A percentile compares a stretch with the other conserved stretches of the same genome.
Conservation (phyloP, 176 grass and related monocot species). For the Aegilops bicornis region DNA sequence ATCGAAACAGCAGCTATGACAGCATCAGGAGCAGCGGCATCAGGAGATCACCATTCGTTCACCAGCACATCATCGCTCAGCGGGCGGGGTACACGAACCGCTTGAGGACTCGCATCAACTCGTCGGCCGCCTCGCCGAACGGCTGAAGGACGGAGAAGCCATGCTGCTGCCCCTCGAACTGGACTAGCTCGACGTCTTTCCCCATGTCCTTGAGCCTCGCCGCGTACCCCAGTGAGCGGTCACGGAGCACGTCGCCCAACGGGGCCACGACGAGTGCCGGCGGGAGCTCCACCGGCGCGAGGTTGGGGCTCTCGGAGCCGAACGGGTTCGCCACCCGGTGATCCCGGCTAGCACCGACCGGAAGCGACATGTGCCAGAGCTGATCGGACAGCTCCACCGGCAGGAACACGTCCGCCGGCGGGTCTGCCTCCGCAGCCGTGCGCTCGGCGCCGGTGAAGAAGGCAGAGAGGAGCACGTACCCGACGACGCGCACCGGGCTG, state of each 20-base stretch:
- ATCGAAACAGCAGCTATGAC: too few species aligned
- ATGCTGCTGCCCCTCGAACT: slow-evolving; percentile 52
- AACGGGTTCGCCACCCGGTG: slow-evolving; percentile 56
- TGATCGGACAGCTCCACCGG: neutral
- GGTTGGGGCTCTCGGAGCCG: slow-evolving; percentile 36
- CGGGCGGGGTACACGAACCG: slow-evolving; percentile 26
- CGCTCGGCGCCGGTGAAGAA: neutral
- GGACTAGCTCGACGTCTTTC: slow-evolving; percentile 41
- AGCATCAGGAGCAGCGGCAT: too few species aligned
- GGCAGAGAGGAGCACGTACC: neutral
- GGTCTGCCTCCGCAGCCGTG: neutral
- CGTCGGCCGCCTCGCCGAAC: slow-evolving; percentile 33
- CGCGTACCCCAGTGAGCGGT: slow-evolving; percentile 46
- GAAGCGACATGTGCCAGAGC: slow-evolving; percentile 59
- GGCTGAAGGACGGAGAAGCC: slow-evolving; percentile 46
- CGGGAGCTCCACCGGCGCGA: slow-evolving; percentile 27
- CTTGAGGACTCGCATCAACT: slow-evolving; percentile 42
- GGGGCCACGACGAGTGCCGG: slow-evolving; percentile 47
- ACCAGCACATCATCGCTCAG: neutral
- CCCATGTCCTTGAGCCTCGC: slow-evolving; percentile 38
- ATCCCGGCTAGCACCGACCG: slow-evolving; percentile 31
- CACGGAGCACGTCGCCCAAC: slow-evolving; percentile 38
- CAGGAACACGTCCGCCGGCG: neutral
- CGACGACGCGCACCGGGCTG: neutral
- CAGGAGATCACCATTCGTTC: neutral